phyloP scores from a whole-genome alignment of 2,329 filamentous ascomycete genomes.

The Calonectria hongkongensis region DNA sequence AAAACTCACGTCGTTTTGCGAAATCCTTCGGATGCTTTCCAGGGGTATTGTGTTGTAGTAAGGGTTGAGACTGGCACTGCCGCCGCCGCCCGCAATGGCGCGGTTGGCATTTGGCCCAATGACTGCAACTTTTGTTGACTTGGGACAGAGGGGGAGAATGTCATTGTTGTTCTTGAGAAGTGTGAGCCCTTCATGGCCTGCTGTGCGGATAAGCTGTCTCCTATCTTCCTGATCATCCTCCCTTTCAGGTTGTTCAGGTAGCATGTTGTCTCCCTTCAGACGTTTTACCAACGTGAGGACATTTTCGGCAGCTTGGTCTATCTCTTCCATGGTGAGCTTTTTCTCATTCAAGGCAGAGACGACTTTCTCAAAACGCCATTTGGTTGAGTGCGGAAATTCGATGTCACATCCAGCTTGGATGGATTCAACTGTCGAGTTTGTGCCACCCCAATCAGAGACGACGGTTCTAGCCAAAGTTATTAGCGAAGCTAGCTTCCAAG shows the following conservation, averaged over 20 bases:
- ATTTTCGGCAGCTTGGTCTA: conserved; percentile 76
- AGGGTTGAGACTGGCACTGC: conserved; percentile 80
- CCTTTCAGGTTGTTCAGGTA: conserved; percentile 73
- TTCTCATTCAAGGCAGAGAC: conserved; percentile 71
- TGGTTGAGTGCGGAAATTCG: conserved; percentile 74
- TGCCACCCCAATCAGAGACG: conserved; percentile 76
- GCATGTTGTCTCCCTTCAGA: conserved; percentile 76
- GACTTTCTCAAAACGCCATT: conserved; percentile 75
- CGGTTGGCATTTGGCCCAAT: conserved; percentile 81
- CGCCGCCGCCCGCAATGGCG: conserved; percentile 80
- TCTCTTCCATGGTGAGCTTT: conserved; percentile 66
- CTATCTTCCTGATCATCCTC: conserved; percentile 76
- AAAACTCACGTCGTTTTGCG: conserved; percentile 74
- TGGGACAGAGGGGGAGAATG: conserved; percentile 75
- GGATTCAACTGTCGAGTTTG: conserved; percentile 74
- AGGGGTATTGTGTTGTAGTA: conserved; percentile 79
- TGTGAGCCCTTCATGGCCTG: conserved; percentile 77
- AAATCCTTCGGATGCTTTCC: conserved; percentile 75
- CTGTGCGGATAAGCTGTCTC: conserved; percentile 74
- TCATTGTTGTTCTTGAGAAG: conserved; percentile 78
- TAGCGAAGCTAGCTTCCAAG: no score
- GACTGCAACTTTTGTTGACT: conserved; percentile 76
- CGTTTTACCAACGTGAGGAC: conserved; percentile 76
- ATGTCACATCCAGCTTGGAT: conserved; percentile 74
- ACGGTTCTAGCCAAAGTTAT: conserved; percentile 65